Conservation (phyloP, 2,329 filamentous ascomycete species). For the Ophiostoma triangulosporum region DNA sequence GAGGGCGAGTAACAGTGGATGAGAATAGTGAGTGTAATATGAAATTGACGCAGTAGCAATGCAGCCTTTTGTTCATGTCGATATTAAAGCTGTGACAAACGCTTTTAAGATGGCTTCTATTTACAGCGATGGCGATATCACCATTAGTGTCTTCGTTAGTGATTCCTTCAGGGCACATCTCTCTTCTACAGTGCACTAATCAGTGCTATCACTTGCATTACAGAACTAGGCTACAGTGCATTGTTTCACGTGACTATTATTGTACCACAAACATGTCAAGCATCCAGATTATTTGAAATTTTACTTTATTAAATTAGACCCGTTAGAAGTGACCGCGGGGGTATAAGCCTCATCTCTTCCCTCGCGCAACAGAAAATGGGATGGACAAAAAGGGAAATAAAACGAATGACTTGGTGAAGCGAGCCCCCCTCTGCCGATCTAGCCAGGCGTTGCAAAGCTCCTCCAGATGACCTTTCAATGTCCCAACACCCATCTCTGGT, state of each 20-base stretch:
- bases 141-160: neutral
- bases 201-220: neutral
- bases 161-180: neutral
- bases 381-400: conserved; percentile 17
- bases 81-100: neutral
- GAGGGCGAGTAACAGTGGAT: neutral
- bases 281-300: neutral
- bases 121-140: neutral
- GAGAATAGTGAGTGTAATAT: neutral
- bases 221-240: neutral
- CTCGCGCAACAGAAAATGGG: conserved; percentile 20
- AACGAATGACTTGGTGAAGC: neutral
- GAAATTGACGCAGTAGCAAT: neutral
- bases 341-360: conserved; percentile 16
- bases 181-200: neutral
- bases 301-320: conserved; percentile 5
- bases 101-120: neutral
- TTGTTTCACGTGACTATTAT: neutral
- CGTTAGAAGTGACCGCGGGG: conserved; percentile 5
- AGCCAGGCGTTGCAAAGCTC: neutral
- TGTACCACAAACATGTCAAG: neutral
- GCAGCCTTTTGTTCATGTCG: neutral
- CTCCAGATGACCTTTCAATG: neutral
- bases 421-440: neutral
- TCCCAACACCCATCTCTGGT: neutral